Evolutionary conservation across 1,139 yeast genomes (phyloP).

Genomic region (Taphrina flavorubra): DNA sequence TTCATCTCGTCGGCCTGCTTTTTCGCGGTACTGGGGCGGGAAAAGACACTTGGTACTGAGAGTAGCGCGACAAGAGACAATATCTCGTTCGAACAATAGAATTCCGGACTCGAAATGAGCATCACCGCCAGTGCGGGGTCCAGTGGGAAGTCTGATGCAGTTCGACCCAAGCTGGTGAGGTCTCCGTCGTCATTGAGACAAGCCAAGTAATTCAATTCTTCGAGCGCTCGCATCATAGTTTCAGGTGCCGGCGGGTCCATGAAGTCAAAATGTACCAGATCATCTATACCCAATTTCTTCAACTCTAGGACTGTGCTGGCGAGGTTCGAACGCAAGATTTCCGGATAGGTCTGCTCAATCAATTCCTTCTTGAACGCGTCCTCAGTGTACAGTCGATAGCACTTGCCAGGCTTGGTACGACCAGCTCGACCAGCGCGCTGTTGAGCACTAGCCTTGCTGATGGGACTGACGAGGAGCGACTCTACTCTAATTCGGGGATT

Average conservation of each 20-base stretch:
- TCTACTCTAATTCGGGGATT: conserved; percentile 96
- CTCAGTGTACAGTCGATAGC: conserved; percentile 93
- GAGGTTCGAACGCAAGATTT: conserved; percentile 85
- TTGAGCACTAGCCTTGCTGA: conserved; percentile 95
- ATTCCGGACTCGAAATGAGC: conserved; percentile 85
- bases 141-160: conserved; percentile 90
- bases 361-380: conserved; percentile 94
- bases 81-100: conserved; percentile 85
- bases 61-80: conserved; percentile 86
- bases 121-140: conserved; percentile 96
- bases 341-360: conserved; percentile 94
- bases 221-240: conserved; percentile 98
- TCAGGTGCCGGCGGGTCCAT: conserved; percentile 99
- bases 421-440: conserved; percentile 99
- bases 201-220: conserved; percentile 85
- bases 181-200: conserved; percentile 94
- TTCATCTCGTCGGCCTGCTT: conserved; percentile 93
- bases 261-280: conserved; percentile 94
- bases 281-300: conserved; percentile 92
- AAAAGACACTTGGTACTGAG: conserved; percentile 92
- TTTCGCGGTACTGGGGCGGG: conserved; percentile 86
- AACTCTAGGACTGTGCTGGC: conserved; percentile 90
- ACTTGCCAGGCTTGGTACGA: conserved; percentile 98
- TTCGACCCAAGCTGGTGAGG: conserved; percentile 82
- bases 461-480: conserved; percentile 90